These are phyloP conservation scores for Coccomyxa sp. DNA, from an alignment of 139 green algal genomes.

Conservation along the genomic window DNA sequence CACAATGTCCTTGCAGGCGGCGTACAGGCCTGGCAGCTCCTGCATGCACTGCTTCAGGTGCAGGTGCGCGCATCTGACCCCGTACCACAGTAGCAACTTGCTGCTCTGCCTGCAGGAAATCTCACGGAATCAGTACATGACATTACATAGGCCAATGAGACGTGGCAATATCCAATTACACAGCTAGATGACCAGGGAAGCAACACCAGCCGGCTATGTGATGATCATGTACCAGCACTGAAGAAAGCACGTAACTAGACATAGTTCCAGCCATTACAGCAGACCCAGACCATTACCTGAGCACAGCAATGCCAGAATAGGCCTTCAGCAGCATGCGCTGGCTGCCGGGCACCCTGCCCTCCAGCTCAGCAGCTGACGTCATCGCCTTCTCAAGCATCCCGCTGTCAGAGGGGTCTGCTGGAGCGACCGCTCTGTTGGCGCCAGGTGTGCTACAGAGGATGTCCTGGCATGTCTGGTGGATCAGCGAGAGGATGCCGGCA, in stretches of 20 bases:
- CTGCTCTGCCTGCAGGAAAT: conserved; percentile 28
- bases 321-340: conserved; percentile 18
- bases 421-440: conserved; percentile 2
- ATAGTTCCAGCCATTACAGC: no score
- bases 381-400: conserved; percentile 12
- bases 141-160: no score
- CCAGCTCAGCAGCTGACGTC: conserved; percentile 5
- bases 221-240: no score
- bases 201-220: no score
- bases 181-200: no score
- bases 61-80: conserved; percentile 33
- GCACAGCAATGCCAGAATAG: conserved; percentile 32
- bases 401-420: conserved; percentile 6
- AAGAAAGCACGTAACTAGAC: no score
- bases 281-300: no score
- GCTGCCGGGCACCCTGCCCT: neutral
- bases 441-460: neutral
- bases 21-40: conserved; percentile 3
- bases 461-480: conserved; percentile 13
- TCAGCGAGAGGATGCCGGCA: conserved; percentile 14
- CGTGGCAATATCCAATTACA: no score
- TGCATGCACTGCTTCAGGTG: conserved; percentile 33
- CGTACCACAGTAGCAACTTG: conserved; percentile 24
- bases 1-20: neutral
- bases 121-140: no score